Conservation (phyloP, 129 eudicot genomes). For the Glebionis coronaria region DNA sequence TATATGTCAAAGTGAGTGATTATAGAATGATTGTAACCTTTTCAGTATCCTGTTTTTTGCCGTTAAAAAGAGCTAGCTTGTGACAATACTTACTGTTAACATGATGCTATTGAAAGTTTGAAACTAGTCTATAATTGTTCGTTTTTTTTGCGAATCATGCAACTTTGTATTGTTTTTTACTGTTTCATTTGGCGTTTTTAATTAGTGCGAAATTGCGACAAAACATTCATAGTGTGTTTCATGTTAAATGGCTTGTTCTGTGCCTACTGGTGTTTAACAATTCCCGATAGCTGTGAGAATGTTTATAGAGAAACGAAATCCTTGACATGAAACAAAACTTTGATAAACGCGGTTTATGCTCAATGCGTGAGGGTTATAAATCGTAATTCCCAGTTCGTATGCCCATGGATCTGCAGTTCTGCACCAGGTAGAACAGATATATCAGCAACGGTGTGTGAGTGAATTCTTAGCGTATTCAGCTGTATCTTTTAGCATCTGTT, state of each 20-base stretch:
- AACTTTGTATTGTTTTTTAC: neutral
- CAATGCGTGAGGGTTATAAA: too few relatives aligned
- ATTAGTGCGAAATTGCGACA: neutral
- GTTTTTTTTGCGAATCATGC: neutral
- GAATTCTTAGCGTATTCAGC: too few relatives aligned
- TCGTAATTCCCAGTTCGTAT: too few relatives aligned
- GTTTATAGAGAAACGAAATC: too few relatives aligned
- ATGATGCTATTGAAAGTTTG: neutral
- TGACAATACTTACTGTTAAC: neutral
- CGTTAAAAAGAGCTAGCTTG: neutral
- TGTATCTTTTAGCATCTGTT: too few relatives aligned
- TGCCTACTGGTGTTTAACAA: too few relatives aligned
- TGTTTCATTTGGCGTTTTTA: neutral
- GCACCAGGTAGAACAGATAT: too few relatives aligned
- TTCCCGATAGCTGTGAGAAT: too few relatives aligned
- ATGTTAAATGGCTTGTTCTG: neutral
- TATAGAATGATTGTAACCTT: neutral
- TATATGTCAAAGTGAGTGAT: neutral
- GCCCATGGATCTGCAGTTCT: too few relatives aligned
- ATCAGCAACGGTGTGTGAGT: too few relatives aligned
- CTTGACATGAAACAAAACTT: too few relatives aligned
- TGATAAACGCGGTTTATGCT: too few relatives aligned
- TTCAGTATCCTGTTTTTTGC: neutral
- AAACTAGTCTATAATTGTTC: neutral
- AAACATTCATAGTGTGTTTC: neutral